Evolutionary conservation across 306 rosid genomes (phyloP).

Genomic region (Begonia loranthoides): DNA sequence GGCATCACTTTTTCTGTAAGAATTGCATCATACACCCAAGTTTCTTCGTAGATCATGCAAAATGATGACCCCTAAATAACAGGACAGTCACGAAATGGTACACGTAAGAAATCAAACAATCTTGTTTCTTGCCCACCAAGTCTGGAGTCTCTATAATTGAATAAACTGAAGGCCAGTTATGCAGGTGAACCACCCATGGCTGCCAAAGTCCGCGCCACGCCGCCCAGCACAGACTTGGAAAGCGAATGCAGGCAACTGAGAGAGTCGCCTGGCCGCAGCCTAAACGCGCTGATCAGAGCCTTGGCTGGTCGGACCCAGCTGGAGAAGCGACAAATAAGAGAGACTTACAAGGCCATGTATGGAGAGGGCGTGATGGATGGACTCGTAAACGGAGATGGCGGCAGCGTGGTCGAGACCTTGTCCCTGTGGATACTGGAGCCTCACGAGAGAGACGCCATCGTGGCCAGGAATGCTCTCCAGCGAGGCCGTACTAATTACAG

Average conservation of each 20-base stretch:
- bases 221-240: slow-evolving; percentile 19
- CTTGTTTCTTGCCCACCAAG: slow-evolving; percentile 36
- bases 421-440: slow-evolving; percentile 52
- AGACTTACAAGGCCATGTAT: slow-evolving; percentile 36
- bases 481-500: slow-evolving; percentile 29
- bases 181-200: background rate
- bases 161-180: background rate
- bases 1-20: slow-evolving; percentile 27
- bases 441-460: slow-evolving; percentile 44
- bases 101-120: slow-evolving; percentile 8
- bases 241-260: slow-evolving; percentile 44
- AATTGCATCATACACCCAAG: slow-evolving; percentile 14
- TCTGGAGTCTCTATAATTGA: slow-evolving; percentile 10
- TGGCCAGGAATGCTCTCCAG: slow-evolving; percentile 39
- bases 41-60: slow-evolving; percentile 6
- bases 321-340: slow-evolving; percentile 33
- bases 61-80: background rate
- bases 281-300: slow-evolving; percentile 21
- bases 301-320: slow-evolving; percentile 22
- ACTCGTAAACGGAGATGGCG: slow-evolving; percentile 15
- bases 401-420: slow-evolving; percentile 22
- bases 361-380: slow-evolving; percentile 22
- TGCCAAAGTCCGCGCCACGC: slow-evolving; percentile 24
- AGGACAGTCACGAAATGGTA: slow-evolving; percentile 7
- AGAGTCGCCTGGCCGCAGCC: slow-evolving; percentile 26